Conservation (phyloP, 1,284 basidiomycete genomes). For the Peniophora sp. region DNA sequence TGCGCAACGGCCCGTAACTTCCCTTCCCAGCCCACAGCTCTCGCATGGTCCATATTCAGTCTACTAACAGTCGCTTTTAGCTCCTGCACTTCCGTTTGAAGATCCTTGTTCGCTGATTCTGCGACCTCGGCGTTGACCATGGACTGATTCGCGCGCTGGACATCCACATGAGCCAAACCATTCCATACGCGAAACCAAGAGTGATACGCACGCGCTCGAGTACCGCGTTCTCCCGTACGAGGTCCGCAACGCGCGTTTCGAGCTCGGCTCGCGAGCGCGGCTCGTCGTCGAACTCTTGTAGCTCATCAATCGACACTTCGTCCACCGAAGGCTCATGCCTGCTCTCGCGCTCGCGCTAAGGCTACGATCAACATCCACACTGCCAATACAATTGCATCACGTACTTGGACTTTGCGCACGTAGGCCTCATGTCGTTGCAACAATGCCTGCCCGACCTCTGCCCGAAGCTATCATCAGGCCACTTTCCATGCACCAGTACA, state of each 20-base stretch:
- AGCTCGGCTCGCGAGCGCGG: conserved; percentile 7
- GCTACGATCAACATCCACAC: background rate
- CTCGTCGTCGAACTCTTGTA: conserved; percentile 5
- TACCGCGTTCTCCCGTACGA: conserved; percentile 50
- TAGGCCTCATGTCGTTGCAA: conserved; percentile 83
- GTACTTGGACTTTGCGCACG: conserved; percentile 63
- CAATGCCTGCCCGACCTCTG: conserved; percentile 89
- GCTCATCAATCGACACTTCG: conserved; percentile 2
- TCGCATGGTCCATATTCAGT: conserved; percentile 60
- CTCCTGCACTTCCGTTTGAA: conserved; percentile 74
- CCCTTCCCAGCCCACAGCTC: conserved; percentile 62
- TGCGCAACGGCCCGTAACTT: conserved; percentile 52
- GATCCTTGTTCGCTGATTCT: conserved; percentile 70
- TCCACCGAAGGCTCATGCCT: conserved; percentile 10
- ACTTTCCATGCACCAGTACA: background rate
- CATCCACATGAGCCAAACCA: background rate
- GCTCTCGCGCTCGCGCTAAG: background rate
- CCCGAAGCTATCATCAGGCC: background rate
- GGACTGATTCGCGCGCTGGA: conserved; percentile 72
- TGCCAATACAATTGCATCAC: background rate
- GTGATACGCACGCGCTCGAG: conserved; percentile 55
- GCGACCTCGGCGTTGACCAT: conserved; percentile 77
- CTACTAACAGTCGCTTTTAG: conserved; percentile 64
- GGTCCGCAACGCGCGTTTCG: conserved; percentile 12
- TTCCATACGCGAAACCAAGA: background rate